Percentiles rank a stretch among this genome's conserved stretches.
phyloP scores from a whole-genome alignment of 2,329 filamentous ascomycete species.

The Ceratocystis variospora region DNA sequence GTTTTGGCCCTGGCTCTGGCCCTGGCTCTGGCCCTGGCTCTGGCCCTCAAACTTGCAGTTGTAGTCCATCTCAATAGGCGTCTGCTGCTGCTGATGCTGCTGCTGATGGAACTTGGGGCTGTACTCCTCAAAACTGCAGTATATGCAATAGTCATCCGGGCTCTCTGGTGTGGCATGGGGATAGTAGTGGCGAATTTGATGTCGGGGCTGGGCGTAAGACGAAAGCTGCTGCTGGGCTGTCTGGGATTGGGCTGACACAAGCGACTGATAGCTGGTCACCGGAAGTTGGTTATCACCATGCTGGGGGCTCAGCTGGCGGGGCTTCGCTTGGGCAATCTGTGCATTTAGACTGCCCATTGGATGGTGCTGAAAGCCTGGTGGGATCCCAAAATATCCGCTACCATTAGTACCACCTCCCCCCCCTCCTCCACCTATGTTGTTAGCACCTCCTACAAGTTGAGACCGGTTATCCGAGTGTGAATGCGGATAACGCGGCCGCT shows the following conservation, averaged over 20 bases:
- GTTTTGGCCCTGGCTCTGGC: no score
- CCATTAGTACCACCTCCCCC: background rate
- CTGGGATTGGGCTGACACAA: background rate
- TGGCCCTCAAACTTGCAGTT: background rate
- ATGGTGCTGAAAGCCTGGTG: background rate
- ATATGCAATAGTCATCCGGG: conserved; percentile 2
- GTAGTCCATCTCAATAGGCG: background rate
- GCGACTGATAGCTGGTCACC: background rate
- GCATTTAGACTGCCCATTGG: background rate
- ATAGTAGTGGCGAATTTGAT: background rate
- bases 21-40: no score
- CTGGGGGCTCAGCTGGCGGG: background rate
- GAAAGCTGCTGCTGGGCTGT: background rate
- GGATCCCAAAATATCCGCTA: background rate
- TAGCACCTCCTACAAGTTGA: background rate
- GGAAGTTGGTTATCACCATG: background rate
- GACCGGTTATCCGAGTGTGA: background rate
- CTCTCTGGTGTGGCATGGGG: background rate
- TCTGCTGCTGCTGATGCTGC: background rate
- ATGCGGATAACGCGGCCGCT: background rate
- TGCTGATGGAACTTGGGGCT: background rate
- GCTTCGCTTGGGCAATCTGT: background rate
- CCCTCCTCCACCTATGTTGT: background rate
- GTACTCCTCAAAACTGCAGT: conserved; percentile 8
- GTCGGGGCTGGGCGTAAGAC: background rate